A percentile compares a stretch with the other conserved stretches of the same genome.
phyloP scores from a whole-genome alignment of 2,329 filamentous ascomycete genomes.

The Botrytis medusae region DNA sequence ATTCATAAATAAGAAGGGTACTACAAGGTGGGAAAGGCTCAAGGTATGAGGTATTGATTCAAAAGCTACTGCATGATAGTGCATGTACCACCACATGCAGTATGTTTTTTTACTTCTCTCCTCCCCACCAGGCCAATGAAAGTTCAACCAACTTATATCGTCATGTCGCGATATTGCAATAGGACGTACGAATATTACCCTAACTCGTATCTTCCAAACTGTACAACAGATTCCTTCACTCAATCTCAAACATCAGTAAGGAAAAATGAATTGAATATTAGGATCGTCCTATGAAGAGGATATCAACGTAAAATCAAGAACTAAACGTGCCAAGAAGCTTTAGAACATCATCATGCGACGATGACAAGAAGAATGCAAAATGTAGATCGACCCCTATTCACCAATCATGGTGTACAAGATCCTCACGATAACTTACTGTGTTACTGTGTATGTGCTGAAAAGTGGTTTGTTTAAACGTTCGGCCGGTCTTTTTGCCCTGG shows the following conservation, averaged over 20 bases:
- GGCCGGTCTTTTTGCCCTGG: background rate
- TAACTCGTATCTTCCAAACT: background rate
- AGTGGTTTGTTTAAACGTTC: background rate
- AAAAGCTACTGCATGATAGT: background rate
- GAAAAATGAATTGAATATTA: background rate
- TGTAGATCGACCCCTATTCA: slow-evolving; percentile 15
- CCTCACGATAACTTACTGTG: background rate
- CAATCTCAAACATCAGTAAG: background rate
- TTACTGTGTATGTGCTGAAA: background rate
- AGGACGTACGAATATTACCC: background rate
- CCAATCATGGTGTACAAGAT: slow-evolving; percentile 9
- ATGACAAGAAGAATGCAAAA: slow-evolving; percentile 5
- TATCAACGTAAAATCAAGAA: background rate
- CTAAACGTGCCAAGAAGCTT: slow-evolving; percentile 1
- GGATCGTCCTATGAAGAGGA: background rate
- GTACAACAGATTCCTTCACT: background rate
- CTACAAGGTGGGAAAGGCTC: background rate
- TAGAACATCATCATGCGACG: slow-evolving; percentile 7
- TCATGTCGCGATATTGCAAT: slow-evolving; percentile 1
- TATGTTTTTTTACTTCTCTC: background rate
- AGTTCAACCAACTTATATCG: background rate
- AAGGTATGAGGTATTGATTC: background rate
- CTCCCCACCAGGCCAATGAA: background rate
- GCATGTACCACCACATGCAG: background rate
- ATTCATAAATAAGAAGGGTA: background rate